Base-by-base conservation (phyloP, 2,329 filamentous ascomycete genomes). In the Penicillium janthinellum region DNA sequence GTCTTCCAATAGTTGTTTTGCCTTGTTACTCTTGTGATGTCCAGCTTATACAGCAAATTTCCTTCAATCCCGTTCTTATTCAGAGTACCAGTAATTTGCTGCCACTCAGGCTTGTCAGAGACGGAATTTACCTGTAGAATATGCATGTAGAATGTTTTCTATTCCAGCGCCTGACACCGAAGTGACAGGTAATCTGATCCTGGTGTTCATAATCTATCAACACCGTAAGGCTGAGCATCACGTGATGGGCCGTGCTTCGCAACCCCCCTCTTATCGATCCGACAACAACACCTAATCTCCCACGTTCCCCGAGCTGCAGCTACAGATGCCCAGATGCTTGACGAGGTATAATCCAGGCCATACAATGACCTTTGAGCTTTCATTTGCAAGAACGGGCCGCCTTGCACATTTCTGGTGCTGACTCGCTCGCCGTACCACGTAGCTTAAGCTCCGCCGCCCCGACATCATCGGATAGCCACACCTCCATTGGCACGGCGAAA, bases 301-400 rank as follows among this genome's bases (percentile, higher is more conserved):
- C 58, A 63, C 57, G 59, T 64, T 65, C 62, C 62, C 52, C 59
- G 59, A 61, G 54, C 53, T 62, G 60, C 48, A 65, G 44, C 53
- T 58, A 45, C 54, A 61, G 38, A 45, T 57, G 59, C 55, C 44
- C 56, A 62, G 15, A 54, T 58, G 58, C 57, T 66, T 56, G 54
- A 55, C 55, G 47, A 64, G 66, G 37, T 50, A 70, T 73, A 64
- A 62, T 62, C 61, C 60, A 60, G 60, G 54, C 51, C 63, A 52
- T 71, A 73, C 66, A 60, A 75, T 75, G 73, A 70, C 62, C 60
- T 51, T 66, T 50, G 54, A 56, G 34, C 55, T 66, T 31, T 56
- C 48, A 56, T 53, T 53, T 54, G 49, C 65, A 62, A 47, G 37
- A 41, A 66, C 65, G 65, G 67, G 70, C 65, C 63, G 60, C 55